Base-by-base conservation (phyloP, 805 yeast species). In the Cephaloascus albidus region DNA sequence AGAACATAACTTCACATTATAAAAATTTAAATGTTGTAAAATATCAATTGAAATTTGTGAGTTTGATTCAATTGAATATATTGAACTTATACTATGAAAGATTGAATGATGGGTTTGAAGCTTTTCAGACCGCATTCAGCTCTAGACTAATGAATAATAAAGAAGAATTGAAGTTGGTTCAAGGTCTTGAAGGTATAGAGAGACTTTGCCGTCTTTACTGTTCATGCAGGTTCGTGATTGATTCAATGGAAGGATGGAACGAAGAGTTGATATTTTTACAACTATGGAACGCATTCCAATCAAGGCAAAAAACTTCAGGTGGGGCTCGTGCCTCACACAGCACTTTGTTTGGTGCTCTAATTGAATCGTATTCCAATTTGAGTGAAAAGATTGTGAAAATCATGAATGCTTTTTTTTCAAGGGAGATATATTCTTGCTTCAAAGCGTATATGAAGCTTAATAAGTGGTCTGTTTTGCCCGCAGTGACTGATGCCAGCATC, bases 41-140 rank as follows among this genome's bases (percentile, higher is more conserved):
- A 35, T 74, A 67, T 45, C 78, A 80, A 43, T 60, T 78, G 40
- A 68, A 71, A 45, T 78, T 76, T 44, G 61, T 81, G 5, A 61
- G 75, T 16, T 73, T 70, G 18, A 72, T 82, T 35, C 89, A 82
- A 52, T 52, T 81, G 35, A 62, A 65, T 18, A 50, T 83, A 20
- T 49, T 82, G 20, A 81, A 79, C 38, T 58, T 58, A 33, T 81
- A 78, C 50, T 65, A 62, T 43, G 63, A 59, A 4, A 59, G 60
- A 12, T 52, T 78, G 31, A 55, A 61, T 30, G 61, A 58, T 12
- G 64, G 71, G 14, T 56, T 69, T 23, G 60, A 62, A 26, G 65
- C 66, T 2, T 66, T 72, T 44, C 71, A 65, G 36, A 71, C 65
- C 14, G 45, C 54, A 4, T 57, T 52, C 41, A 53, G 30, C 43